These are phyloP conservation scores for Terana coerulea DNA, from an alignment of 768 basidiomycete genomes.

Conservation along the genomic window DNA sequence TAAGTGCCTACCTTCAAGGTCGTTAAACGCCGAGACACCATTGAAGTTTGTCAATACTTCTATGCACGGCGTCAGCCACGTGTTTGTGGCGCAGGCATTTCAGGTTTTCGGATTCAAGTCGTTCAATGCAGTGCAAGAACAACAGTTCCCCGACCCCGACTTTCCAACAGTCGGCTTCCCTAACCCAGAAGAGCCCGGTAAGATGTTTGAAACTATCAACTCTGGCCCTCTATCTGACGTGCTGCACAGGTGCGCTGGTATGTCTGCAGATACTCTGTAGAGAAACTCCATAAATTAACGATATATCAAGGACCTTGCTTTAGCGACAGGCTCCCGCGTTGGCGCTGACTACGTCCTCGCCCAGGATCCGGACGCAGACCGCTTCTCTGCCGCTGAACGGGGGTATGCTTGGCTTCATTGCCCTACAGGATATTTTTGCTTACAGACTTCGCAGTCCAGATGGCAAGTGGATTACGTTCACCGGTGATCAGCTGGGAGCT, in stretches of 20 bases:
- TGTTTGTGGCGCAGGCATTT: slow-evolving; percentile 57
- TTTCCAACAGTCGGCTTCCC: slow-evolving; percentile 85
- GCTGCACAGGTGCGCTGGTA: slow-evolving; percentile 4
- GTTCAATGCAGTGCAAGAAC: slow-evolving; percentile 59
- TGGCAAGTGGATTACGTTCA: slow-evolving; percentile 68
- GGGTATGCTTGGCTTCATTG: slow-evolving; percentile 35
- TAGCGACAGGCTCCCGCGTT: slow-evolving; percentile 52
- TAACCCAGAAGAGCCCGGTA: slow-evolving; percentile 89
- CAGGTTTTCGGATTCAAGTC: slow-evolving; percentile 52
- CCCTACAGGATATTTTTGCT: neutral
- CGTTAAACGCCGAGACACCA: slow-evolving; percentile 31
- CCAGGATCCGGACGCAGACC: slow-evolving; percentile 87
- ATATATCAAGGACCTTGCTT: slow-evolving; percentile 58
- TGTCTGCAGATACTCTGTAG: neutral
- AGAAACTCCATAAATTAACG: no score
- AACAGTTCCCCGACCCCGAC: slow-evolving; percentile 74
- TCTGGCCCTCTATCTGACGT: neutral
- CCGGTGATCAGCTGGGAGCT: slow-evolving; percentile 80
- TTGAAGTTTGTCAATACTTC: slow-evolving; percentile 81
- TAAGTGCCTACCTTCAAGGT: slow-evolving; percentile 13
- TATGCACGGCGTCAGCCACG: slow-evolving; percentile 85
- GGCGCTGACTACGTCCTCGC: slow-evolving; percentile 69
- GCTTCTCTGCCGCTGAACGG: slow-evolving; percentile 76
- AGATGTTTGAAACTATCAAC: slow-evolving; percentile 4
- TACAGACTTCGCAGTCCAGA: slow-evolving; percentile 29